These are phyloP conservation scores for Dactylellina parvicollis DNA, from an alignment of 2,329 filamentous ascomycete species.

Conservation along the genomic window DNA sequence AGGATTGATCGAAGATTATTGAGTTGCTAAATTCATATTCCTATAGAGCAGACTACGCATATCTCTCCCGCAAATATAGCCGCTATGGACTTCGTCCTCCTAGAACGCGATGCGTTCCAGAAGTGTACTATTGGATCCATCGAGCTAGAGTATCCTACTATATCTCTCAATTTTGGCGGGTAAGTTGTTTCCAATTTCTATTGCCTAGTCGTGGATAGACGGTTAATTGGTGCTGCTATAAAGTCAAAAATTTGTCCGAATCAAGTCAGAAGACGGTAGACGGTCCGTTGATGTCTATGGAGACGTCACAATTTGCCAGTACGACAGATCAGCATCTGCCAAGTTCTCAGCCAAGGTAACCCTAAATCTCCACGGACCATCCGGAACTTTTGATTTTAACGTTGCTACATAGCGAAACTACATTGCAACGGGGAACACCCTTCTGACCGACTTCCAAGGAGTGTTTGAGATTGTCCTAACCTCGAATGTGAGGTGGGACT, in stretches of 20 bases:
- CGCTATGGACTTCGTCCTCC: background rate
- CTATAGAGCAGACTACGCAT: background rate
- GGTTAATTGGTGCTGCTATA: background rate
- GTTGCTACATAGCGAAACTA: background rate
- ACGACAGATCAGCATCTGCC: constrained; percentile 3
- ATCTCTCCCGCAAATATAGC: background rate
- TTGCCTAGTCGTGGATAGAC: too few species aligned
- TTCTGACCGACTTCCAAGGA: background rate
- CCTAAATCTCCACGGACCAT: too few species aligned
- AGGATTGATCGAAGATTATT: too few species aligned
- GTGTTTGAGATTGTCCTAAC: background rate
- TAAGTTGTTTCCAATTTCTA: background rate
- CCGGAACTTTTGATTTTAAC: background rate
- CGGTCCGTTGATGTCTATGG: background rate
- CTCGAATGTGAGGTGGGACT: background rate
- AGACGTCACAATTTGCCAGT: background rate
- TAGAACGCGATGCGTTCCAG: background rate
- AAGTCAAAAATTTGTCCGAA: background rate
- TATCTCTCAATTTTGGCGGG: background rate
- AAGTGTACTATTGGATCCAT: background rate
- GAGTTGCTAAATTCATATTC: background rate
- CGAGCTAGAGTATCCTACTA: background rate
- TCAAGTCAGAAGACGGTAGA: background rate
- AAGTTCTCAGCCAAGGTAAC: background rate
- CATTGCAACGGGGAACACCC: background rate